These are phyloP conservation scores for Pseudocohnilembus persalinus DNA, from an alignment of 169 alveolate genomes.

Conservation along the genomic window DNA sequence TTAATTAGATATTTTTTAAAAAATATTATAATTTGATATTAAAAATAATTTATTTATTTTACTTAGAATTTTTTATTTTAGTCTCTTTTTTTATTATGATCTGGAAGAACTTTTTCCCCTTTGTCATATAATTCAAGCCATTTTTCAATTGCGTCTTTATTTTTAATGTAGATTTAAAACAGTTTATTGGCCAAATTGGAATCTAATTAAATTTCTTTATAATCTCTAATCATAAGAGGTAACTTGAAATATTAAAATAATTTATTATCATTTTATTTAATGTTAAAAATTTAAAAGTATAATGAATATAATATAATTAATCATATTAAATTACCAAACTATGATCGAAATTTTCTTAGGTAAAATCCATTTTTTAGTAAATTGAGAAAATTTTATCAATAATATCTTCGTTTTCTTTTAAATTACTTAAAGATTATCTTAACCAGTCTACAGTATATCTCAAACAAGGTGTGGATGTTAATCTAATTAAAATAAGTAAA, in stretches of 20 bases:
- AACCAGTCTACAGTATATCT: not conserved
- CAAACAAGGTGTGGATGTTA: not conserved
- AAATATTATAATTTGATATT: not conserved
- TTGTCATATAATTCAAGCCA: not conserved
- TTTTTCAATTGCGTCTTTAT: not conserved
- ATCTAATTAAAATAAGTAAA: not conserved
- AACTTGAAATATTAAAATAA: not conserved
- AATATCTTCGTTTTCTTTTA: not conserved
- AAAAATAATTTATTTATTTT: no score
- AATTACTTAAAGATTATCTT: not conserved
- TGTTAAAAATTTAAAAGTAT: no score
- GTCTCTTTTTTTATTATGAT: not conserved
- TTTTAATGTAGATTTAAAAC: no score
- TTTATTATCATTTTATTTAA: no score
- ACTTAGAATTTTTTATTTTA: not conserved
- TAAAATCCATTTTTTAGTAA: not conserved
- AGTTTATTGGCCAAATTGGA: not conserved
- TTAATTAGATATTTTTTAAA: no score
- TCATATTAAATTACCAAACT: not conserved
- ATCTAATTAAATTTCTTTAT: not conserved
- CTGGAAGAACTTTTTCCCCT: not conserved
- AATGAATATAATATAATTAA: no score
- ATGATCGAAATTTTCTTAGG: not conserved
- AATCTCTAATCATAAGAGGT: not conserved
- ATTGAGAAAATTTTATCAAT: not conserved